phyloP scores from a whole-genome alignment of 371 early-diverging fungal species.

The Actinomortierella wolfii region DNA sequence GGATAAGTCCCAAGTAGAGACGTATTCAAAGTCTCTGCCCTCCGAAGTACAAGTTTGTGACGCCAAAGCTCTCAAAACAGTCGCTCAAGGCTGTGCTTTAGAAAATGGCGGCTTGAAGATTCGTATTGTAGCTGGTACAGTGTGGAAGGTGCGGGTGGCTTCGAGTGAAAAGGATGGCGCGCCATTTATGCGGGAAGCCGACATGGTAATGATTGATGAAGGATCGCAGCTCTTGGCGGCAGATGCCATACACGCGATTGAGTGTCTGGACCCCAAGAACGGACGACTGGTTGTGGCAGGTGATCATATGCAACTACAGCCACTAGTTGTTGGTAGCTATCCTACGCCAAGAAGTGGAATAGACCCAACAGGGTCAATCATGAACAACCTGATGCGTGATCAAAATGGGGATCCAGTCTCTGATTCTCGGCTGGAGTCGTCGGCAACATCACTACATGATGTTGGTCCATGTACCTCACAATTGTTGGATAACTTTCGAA shows the following conservation, averaged over 20 bases:
- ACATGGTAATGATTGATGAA: slow-evolving; percentile 64
- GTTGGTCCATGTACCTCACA: slow-evolving; percentile 62
- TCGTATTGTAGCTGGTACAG: slow-evolving; percentile 58
- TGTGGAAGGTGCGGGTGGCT: slow-evolving; percentile 59
- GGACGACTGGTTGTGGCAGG: slow-evolving; percentile 61
- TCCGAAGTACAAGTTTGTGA: too few species aligned
- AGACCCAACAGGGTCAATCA: slow-evolving; percentile 59
- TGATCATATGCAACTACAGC: slow-evolving; percentile 68
- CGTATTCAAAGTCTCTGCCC: neutral
- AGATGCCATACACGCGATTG: slow-evolving; percentile 55
- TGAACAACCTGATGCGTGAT: slow-evolving; percentile 60
- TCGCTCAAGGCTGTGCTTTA: too few species aligned
- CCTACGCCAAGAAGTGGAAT: slow-evolving; percentile 43
- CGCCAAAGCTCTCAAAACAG: too few species aligned
- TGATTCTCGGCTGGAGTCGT: slow-evolving; percentile 32
- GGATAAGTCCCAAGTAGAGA: neutral
- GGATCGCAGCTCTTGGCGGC: slow-evolving; percentile 55
- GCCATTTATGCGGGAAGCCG: slow-evolving; percentile 32
- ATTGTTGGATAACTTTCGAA: slow-evolving; percentile 64
- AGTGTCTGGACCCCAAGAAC: slow-evolving; percentile 44
- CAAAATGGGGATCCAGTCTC: slow-evolving; percentile 47
- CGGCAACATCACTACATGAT: slow-evolving; percentile 17
- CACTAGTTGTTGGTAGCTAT: slow-evolving; percentile 55
- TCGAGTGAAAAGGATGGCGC: slow-evolving; percentile 39
- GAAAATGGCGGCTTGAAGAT: slow-evolving; percentile 6